Evolutionary conservation across 1,284 basidiomycete species (phyloP).

Genomic region (Rhodotorula sp.): DNA sequence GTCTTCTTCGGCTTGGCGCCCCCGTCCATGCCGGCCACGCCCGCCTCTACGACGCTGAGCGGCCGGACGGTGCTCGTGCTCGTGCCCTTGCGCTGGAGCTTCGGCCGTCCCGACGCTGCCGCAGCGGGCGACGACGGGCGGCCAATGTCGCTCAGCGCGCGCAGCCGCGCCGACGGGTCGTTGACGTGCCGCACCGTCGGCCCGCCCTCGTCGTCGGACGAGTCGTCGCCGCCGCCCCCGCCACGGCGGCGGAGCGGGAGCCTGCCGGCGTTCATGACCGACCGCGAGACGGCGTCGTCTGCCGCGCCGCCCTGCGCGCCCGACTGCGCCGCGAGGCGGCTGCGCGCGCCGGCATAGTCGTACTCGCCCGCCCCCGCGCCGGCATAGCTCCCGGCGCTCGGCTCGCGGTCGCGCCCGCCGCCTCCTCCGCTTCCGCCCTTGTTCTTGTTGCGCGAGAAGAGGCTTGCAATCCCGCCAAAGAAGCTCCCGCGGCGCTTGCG

Average conservation of each 20-base stretch:
- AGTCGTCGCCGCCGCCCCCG: conserved; percentile 1
- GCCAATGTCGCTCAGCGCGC: conserved; percentile 37
- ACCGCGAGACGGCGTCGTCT: conserved; percentile 8
- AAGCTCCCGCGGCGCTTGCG: conserved; percentile 34
- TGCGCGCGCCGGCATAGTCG: conserved; percentile 13
- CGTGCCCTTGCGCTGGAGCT: conserved; percentile 21
- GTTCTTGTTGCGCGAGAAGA: conserved; percentile 38
- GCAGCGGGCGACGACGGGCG: conserved; percentile 1
- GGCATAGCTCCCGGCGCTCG: neutral
- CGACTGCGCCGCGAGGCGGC: neutral
- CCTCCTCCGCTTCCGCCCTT: conserved; percentile 11
- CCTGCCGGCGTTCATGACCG: conserved; percentile 21
- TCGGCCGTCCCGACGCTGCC: neutral
- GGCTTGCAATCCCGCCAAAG: conserved; percentile 41
- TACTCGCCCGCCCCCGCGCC: neutral
- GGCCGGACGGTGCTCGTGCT: conserved; percentile 17
- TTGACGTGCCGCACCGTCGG: conserved; percentile 40
- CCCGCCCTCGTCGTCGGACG: conserved; percentile 37
- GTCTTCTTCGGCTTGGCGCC: conserved; percentile 26
- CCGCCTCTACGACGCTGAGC: conserved; percentile 1
- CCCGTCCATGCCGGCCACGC: neutral
- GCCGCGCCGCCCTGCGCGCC: neutral
- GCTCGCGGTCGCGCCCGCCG: neutral
- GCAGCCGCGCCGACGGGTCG: conserved; percentile 35
- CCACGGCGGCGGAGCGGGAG: neutral